Evolutionary conservation across 805 yeast species (phyloP), one percentile per base, ranked within the genome.

Genomic region (Ogataea ramenticola): DNA sequence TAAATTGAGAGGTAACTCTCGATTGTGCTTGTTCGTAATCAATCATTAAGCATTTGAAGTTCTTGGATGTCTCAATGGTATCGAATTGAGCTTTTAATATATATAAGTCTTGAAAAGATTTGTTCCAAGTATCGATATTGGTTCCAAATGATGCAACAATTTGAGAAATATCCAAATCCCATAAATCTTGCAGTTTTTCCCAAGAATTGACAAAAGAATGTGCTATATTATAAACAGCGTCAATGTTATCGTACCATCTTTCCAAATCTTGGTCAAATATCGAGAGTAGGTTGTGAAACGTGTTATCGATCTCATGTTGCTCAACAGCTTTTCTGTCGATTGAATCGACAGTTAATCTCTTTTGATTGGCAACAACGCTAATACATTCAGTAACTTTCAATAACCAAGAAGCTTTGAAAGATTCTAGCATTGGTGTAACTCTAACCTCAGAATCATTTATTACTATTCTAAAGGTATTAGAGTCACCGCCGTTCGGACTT

Each of bases 11-110:
- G 30, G 46, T 51, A 2, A 80, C 67, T 32, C 78, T 62, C 0
- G 72, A 56, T 46, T 79, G 84, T 2, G 81, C 82, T 15, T 71
- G 72, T 9, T 71, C 68, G 53, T 69, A 77, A 36, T 75, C 69
- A 32, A 86, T 57, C 0, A 46, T 39, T 15, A 71, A 43, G 1
- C 56, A 46, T 0, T 82, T 83, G 52, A 78, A 66, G 0, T 20
- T 32, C 27, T 59, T 58, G 1, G 46, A 49, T 0, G 71, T 59
- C 9, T 70, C 75, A 11, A 74, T 57, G 1, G 75, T 67, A 44
- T 82, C 87, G 54, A 84, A 75, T 0, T 71, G 58, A 0, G 58
- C 44, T 40, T 80, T 65, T 2, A 72, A 62, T 4, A 56, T 49
- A 17, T 73, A 61, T 12, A 81, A 58, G 8, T 75, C 75, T 1